phyloP scores from a whole-genome alignment of 129 eudicot species.

The Pulicaria dysenterica region DNA sequence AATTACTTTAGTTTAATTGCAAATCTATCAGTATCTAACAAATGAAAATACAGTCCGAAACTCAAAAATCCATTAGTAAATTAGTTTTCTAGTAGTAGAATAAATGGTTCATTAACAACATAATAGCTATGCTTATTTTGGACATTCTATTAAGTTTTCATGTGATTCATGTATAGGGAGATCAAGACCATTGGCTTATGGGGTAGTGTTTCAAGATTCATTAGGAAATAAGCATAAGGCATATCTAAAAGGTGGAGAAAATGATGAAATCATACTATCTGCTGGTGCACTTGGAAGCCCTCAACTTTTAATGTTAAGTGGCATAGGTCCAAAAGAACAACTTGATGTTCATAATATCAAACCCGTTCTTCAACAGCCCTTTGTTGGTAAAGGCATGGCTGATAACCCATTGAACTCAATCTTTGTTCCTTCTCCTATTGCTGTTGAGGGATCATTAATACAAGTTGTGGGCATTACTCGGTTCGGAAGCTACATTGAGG shows the following conservation, averaged over 20 bases:
- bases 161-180: background rate
- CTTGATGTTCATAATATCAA: background rate
- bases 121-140: too few species aligned
- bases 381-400: background rate
- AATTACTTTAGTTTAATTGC: too few species aligned
- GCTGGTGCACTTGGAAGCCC: background rate
- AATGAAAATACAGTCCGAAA: too few species aligned
- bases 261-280: background rate
- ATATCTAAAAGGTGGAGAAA: background rate
- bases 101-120: too few species aligned
- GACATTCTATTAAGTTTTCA: background rate
- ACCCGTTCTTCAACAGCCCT: background rate
- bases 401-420: too few species aligned
- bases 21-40: too few species aligned
- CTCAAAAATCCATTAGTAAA: too few species aligned
- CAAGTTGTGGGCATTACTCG: background rate
- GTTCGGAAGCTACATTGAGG: background rate
- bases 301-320: background rate
- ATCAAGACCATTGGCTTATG: background rate
- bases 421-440: background rate
- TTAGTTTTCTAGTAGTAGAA: too few species aligned
- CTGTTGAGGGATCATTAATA: background rate
- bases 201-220: background rate
- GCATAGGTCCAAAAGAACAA: background rate
- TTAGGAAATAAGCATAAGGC: background rate